phyloP scores from a whole-genome alignment of 352 stramenopile species.

The Phytopythium cucurbitacearum region DNA sequence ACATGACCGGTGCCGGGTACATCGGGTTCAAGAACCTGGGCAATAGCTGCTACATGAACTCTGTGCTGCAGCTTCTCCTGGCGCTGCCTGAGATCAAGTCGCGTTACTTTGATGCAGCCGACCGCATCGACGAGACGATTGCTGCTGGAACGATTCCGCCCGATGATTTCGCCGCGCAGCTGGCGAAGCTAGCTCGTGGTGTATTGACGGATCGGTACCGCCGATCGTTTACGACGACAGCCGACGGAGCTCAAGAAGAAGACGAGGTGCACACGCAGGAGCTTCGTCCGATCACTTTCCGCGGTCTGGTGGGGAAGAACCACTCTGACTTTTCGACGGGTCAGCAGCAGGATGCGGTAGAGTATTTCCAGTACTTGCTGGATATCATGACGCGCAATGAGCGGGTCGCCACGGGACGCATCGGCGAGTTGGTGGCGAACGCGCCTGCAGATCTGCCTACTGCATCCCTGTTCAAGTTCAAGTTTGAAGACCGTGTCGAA shows the following conservation, averaged over 20 bases:
- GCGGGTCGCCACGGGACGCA: conserved; percentile 36
- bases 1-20: conserved; percentile 88
- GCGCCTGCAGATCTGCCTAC: conserved; percentile 48
- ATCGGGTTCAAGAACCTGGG: conserved; percentile 99
- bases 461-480: conserved; percentile 92
- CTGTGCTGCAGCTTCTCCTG: conserved; percentile 93
- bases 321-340: conserved; percentile 96
- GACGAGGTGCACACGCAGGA: conserved; percentile 37
- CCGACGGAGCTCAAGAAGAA: conserved; percentile 21
- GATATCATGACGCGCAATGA: conserved; percentile 90
- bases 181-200: conserved; percentile 89
- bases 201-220: conserved; percentile 88
- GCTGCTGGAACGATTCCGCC: conserved; percentile 18
- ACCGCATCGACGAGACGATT: conserved; percentile 58
- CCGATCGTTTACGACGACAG: conserved; percentile 26
- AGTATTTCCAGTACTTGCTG: conserved; percentile 97
- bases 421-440: conserved; percentile 39
- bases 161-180: conserved; percentile 90
- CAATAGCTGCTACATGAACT: conserved; percentile 99
- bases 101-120: conserved; percentile 58
- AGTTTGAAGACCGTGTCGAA: conserved; percentile 79
- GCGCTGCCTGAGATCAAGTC: conserved; percentile 68
- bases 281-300: conserved; percentile 89
- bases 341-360: conserved; percentile 97
- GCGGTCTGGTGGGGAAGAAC: conserved; percentile 91